phyloP scores from a whole-genome alignment of 768 basidiomycete genomes.

The Mrakia gelida region DNA sequence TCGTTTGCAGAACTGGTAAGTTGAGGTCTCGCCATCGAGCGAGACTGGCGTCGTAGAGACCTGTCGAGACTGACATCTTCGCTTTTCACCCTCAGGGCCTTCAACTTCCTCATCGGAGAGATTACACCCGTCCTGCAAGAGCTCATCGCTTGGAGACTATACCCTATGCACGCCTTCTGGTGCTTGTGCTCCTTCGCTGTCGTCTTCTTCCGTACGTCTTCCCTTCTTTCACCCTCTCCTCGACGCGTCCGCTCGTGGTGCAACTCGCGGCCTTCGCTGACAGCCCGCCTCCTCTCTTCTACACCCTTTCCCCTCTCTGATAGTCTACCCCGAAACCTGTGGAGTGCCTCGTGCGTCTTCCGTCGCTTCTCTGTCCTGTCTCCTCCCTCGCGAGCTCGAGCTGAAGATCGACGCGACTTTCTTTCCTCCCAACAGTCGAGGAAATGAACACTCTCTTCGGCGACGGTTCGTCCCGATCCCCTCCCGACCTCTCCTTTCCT shows the following conservation, averaged over 20 bases:
- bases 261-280: background rate
- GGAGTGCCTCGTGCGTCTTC: conserved; percentile 33
- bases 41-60: background rate
- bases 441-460: conserved; percentile 41
- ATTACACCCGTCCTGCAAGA: conserved; percentile 83
- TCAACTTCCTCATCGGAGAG: conserved; percentile 86
- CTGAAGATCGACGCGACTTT: background rate
- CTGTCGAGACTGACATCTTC: background rate
- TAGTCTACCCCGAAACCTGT: conserved; percentile 53
- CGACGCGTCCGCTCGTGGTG: background rate
- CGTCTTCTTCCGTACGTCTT: conserved; percentile 73
- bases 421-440: conserved; percentile 35
- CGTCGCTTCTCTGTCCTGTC: background rate
- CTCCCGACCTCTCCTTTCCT: too few relatives aligned
- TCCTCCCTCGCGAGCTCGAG: background rate
- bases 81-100: conserved; percentile 49
- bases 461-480: conserved; percentile 42
- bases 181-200: conserved; percentile 58
- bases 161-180: conserved; percentile 94
- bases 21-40: too few relatives aligned
- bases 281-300: background rate
- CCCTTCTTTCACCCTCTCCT: background rate
- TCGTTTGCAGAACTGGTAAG: too few relatives aligned
- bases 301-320: too few relatives aligned
- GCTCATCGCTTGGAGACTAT: conserved; percentile 77